Evolutionary conservation across 805 yeast genomes (phyloP), one percentile per base, ranked within the genome.

Genomic region (Kazachstania viticola): DNA sequence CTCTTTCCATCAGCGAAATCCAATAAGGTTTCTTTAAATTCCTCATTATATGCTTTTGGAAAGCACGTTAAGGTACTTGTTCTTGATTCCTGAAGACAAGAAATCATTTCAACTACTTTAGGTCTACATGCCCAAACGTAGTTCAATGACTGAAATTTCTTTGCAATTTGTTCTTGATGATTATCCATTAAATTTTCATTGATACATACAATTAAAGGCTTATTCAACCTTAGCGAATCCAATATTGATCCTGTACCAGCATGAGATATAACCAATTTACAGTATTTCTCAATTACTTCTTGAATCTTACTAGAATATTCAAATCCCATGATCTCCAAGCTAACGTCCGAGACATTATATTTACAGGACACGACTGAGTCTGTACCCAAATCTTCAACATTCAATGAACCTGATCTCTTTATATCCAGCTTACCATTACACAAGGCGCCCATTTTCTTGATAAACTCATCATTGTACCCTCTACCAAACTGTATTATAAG

Each of bases 181-280:
- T 85, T 82, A 50, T 82, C 82, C 82, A 83, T 80, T n/a, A 91
- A 65, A 4, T 53, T 43, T 9, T 68, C 66, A 51, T 88, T 88
- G 7, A 75, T 70, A 18, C 84, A 78, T 5, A 80, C 85, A 1
- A 87, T 59, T 34, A 84, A 57, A 16, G 68, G 71, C 47, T 72
- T 76, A 1, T 56, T 33, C 12, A 55, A 35, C 15, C 91, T 63
- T 23, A 84, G 54, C 0, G 81, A 67, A 46, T 88, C 98, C 17
- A 91, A 54, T 6, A 88, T 80, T 0, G 95, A 82, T 2, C 98
- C 98, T 0, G 97, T 83, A 1, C 80, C 79, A 12, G 94, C 96
- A 51, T 91, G 97, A 0, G 95, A 75, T 9, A 91, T 67, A 9
- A 88, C 81, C 27, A 83, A 42, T 31, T 73, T 73, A 5, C 75